A percentile compares a stretch with the other conserved stretches of the same genome.
These are phyloP conservation scores for Vaccinium corymbosum DNA, from an alignment of 148 eudicot species.

Conservation along the genomic window DNA sequence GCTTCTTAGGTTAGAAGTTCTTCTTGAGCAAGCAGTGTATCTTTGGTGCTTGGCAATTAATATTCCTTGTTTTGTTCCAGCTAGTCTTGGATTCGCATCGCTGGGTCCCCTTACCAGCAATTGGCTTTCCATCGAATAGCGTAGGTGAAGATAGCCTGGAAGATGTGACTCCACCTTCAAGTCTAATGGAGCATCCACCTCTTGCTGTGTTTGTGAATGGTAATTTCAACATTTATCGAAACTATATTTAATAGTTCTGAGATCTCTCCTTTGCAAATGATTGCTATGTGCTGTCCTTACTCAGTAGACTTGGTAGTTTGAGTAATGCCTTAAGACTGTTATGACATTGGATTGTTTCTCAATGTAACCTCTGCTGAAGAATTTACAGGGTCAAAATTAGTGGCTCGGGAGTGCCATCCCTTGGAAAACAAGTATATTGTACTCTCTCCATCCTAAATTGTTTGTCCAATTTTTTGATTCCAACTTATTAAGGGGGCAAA, in stretches of 20 bases:
- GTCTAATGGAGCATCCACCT: constrained; percentile 98
- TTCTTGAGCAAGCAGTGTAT: neutral
- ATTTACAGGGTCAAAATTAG: too few relatives aligned
- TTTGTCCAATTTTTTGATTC: too few relatives aligned
- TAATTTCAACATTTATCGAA: constrained; percentile 21
- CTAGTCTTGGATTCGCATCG: constrained; percentile 95
- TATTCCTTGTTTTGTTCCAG: constrained; percentile 34
- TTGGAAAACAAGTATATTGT: too few relatives aligned
- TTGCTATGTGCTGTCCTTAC: constrained; percentile 6
- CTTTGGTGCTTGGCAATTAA: neutral
- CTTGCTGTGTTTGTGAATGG: constrained; percentile 96
- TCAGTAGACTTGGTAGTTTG: neutral
- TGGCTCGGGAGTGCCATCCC: too few relatives aligned
- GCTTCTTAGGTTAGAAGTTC: neutral
- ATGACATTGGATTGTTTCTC: neutral
- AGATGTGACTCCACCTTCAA: constrained; percentile 86
- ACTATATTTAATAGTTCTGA: neutral
- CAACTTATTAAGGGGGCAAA: too few relatives aligned
- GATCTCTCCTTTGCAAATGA: neutral
- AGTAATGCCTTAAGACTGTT: neutral
- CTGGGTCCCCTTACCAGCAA: constrained; percentile 91
- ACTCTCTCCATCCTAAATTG: too few relatives aligned
- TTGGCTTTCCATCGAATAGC: constrained; percentile 71
- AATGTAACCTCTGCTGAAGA: too few relatives aligned
- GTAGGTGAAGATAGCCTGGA: constrained; percentile 65